These are phyloP conservation scores for Emydomyces testavorans DNA, from an alignment of 2,329 filamentous ascomycete species.

Conservation along the genomic window DNA sequence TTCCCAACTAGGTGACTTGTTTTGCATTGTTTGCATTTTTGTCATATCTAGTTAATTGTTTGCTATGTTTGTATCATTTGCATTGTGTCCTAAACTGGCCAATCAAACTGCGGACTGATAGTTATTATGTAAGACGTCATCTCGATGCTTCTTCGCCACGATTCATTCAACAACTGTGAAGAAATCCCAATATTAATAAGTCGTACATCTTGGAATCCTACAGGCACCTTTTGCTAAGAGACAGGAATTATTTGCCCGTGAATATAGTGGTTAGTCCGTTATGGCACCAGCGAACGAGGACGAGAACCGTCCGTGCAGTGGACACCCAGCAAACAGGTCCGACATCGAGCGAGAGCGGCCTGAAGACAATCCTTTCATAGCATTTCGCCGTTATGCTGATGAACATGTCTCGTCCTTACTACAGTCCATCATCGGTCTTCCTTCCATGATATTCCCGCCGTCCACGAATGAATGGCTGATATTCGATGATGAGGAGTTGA, in stretches of 20 bases:
- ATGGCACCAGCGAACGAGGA: constrained; percentile 9
- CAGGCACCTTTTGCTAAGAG: neutral
- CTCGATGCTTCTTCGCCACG: neutral
- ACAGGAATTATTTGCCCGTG: neutral
- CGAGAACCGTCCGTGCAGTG: constrained; percentile 6
- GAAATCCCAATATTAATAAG: no score
- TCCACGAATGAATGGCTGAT: constrained; percentile 28
- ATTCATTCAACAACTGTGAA: no score
- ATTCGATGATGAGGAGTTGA: constrained; percentile 26
- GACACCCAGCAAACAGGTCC: neutral
- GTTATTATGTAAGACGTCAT: neutral
- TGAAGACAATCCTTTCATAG: constrained; percentile 46
- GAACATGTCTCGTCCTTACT: constrained; percentile 46
- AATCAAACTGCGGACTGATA: neutral
- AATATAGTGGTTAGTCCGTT: neutral
- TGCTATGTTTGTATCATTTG: no score
- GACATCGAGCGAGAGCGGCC: neutral
- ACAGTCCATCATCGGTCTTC: constrained; percentile 40
- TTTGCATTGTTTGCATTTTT: no score
- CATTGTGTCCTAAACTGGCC: neutral
- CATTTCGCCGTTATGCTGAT: constrained; percentile 51
- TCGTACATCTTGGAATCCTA: no score
- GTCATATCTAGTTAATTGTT: neutral
- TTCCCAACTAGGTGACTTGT: no score
- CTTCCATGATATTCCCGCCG: constrained; percentile 27